Evolutionary conservation across 1,284 basidiomycete genomes (phyloP), one percentile per base, ranked within the genome.

Genomic region (Boletus semigastroideus): DNA sequence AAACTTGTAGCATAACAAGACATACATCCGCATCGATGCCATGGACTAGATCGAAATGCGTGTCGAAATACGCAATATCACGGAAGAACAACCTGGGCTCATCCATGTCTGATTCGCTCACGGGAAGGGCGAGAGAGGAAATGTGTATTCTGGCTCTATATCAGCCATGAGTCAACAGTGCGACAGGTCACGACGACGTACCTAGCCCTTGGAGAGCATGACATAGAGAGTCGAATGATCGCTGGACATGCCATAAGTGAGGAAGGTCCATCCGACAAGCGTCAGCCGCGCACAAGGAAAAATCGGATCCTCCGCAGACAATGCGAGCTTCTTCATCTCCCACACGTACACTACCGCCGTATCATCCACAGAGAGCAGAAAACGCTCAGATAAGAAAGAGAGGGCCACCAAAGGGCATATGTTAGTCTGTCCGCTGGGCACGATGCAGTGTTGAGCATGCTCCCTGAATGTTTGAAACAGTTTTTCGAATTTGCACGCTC

Each of bases 381-480:
- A 56, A 3, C 49, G 56, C 11, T 61, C 63, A 1, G 53, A 52
- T n/a, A 62, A 37, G n/a, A 28, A 63, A 63, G 40, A 33, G 14
- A 62, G 40, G 0, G 30, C 42, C 1, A 2, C 2, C 38, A 48
- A 14, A 30, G 13, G 33, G 6, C 36, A 16, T 33, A 5, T 20
- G 25, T 20, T 9, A 9, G 37, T 37, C 17, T 36, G 36, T 5
- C 42, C 45, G 3, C 33, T 13, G 3, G 51, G 49, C 16, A 39
- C 6, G 25, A 53, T 44, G n/a, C n/a, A n/a, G n/a, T n/a, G n/a
- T n/a, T n/a, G n/a, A 14, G 30, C 31, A 19, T 10, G 6, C 5
- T 31, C 62, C n/a, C n/a, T 53, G 14, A 25, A 33, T 7, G 52
- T 45, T 30, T 45, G 40, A 25, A 62, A 58, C 5, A 22, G 2